These are phyloP conservation scores for Euphorbia peplus DNA, from an alignment of 345 rosid genomes.

Conservation along the genomic window DNA sequence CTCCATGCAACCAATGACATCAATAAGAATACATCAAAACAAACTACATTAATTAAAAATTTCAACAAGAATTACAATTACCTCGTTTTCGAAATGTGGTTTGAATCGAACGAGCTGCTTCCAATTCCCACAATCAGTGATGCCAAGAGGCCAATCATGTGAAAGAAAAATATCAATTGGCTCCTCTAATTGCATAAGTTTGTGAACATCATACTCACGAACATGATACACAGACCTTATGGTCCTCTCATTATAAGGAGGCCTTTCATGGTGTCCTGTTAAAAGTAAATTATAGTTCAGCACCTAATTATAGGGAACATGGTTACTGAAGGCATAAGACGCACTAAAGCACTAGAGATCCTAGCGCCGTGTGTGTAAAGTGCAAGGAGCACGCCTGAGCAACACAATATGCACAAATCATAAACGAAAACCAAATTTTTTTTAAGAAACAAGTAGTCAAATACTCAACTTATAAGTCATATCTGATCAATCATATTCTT, in stretches of 20 bases:
- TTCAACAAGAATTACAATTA: conserved; percentile 12
- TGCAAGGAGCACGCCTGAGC: too few relatives aligned
- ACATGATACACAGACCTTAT: conserved; percentile 81
- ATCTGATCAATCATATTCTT: too few relatives aligned
- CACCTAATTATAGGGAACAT: neutral
- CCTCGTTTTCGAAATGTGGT: conserved; percentile 64
- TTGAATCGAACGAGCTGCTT: conserved; percentile 56
- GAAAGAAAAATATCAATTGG: conserved; percentile 89
- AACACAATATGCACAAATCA: too few relatives aligned
- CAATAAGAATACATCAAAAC: too few relatives aligned
- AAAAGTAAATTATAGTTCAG: conserved; percentile 16
- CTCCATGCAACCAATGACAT: too few relatives aligned
- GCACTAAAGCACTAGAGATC: too few relatives aligned
- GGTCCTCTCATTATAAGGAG: conserved; percentile 66
- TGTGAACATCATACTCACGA: conserved; percentile 86
- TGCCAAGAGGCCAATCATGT: conserved; percentile 94
- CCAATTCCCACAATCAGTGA: conserved; percentile 77
- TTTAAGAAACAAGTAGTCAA: too few relatives aligned
- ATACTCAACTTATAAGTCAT: too few relatives aligned
- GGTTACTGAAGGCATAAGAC: too few relatives aligned
- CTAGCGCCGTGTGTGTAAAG: too few relatives aligned
- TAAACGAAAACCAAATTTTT: too few relatives aligned
- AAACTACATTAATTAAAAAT: neutral
- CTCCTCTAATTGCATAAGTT: conserved; percentile 76
- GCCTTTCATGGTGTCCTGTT: conserved; percentile 82